Evolutionary conservation across 805 yeast species (phyloP), one percentile per base, ranked within the genome.

Genomic region (Pichia heedii): DNA sequence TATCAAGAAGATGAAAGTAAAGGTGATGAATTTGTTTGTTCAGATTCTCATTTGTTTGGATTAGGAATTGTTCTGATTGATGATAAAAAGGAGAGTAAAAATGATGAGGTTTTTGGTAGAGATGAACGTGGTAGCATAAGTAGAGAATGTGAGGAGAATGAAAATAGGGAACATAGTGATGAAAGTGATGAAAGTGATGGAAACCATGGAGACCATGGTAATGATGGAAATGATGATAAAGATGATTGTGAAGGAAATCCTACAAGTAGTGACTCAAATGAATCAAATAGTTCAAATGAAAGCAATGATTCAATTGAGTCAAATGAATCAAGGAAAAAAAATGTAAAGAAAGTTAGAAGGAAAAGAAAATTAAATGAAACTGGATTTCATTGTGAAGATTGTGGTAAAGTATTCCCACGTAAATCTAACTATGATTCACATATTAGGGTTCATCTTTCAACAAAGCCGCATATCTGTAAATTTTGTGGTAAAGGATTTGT

Each of bases 401-500:
- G 52, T 33, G 43, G 41, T 12, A 49, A 49, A 20, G 30, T 15
- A 9, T 49, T 49, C 22, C 45, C 47, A 24, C 27, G 52, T 5
- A 49, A 49, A 36, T 49, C 52, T 7, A 46, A 49, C 27, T 48
- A 46, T 39, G 50, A 47, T 34, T 49, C 52, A 3, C 52, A 49
- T 34, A 34, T 41, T 27, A 44, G 52, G 16, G 34, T 45, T 19
- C 52, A 49, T 42, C 32, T 42, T 19, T 40, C 36, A 7, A 22
- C 37, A 1, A 49, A 44, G n/a, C 52, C 52, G 21, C 45, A 40
- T 39, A 16, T 29, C 4, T 49, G 52, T 32, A 7, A 22, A 18
- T 20, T 36, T 36, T 49, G 52, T 32, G 39, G 39, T 10, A 46
- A 42, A 22, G 46, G 33, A 19, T 49, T 49, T 42, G 50, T 46